phyloP scores from a whole-genome alignment of 805 yeast species.

The Cyberlindnera samutprakarnensis region DNA sequence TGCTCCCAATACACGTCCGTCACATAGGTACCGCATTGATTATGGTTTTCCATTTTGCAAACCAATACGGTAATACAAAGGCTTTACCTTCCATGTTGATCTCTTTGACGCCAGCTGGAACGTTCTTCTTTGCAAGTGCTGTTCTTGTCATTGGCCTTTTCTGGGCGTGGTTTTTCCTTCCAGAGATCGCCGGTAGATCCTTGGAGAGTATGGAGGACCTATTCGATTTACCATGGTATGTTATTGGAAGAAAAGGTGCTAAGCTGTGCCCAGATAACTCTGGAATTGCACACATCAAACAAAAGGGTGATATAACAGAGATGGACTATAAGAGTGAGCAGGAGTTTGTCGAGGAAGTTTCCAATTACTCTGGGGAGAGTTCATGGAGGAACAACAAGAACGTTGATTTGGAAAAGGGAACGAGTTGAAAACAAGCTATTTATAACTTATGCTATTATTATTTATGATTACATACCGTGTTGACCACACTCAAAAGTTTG shows the following conservation, averaged over 20 bases:
- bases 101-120: conserved; percentile 38
- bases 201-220: conserved; percentile 32
- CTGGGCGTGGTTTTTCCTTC: conserved; percentile 29
- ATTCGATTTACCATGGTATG: conserved; percentile 45
- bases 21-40: conserved; percentile 41
- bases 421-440: too few species aligned
- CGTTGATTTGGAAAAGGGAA: too few species aligned
- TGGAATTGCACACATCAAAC: conserved; percentile 24
- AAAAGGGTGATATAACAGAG: conserved; percentile 6
- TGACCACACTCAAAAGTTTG: too few species aligned
- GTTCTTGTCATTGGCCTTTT: conserved; percentile 34
- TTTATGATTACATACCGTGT: too few species aligned
- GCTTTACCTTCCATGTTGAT: conserved; percentile 46
- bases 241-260: conserved; percentile 48
- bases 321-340: conserved; percentile 11
- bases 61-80: conserved; percentile 51
- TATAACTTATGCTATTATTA: too few species aligned
- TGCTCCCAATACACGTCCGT: conserved; percentile 44
- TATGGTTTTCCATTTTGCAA: conserved; percentile 50
- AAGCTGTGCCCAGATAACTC: conserved; percentile 45
- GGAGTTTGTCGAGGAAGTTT: too few species aligned
- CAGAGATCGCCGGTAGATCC: conserved; percentile 31
- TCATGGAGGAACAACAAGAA: too few species aligned
- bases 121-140: conserved; percentile 44
- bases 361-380: too few species aligned